Evolutionary conservation across 139 green algal genomes (phyloP), one percentile per base, ranked within the genome.

Genomic region (Chlorella ohadii): DNA sequence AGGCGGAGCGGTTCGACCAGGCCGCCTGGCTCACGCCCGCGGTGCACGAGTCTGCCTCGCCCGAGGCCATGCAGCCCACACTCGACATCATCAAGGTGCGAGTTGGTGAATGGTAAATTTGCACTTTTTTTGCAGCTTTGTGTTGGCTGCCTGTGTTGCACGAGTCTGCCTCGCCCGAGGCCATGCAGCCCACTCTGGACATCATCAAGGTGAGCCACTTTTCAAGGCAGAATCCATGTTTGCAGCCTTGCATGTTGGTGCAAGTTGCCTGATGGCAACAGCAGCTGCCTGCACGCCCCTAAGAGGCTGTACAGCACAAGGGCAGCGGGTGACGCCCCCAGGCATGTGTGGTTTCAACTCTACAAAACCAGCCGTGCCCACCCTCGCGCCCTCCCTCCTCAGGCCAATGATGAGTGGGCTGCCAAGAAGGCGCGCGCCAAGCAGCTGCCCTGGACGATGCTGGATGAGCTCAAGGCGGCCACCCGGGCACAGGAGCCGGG

Each of bases 391-490:
- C 66, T 72, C 3, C n/a, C 44, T 9, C 72, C 44, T 9, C 72
- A 63, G 33, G 33, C 33, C 20, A 28, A 22, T 20, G 55, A n/a
- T n/a, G 73, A 33, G 57, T 44, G 66, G 66, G 79, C 57, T 2
- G 27, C 34, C 33, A 70, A 84, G 79, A 78, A 68, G 65, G 17
- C 31, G 0, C 33, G 57, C 13, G 79, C 79, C 66, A 31, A 64
- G 39, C 47, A 84, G 79, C 66, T 78, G 79, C 66, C 79, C 25
- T 20, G 28, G 13, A 77, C 28, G 12, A 72, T 82, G 76, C 36
- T 82, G 36, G 76, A 82, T 4, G 76, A 82, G 76, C 59, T 82
- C 34, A 82, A 82, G 76, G 38, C 2, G 25, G 76, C 76, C 17
- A 1, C 59, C 2, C 56, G 57, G 4, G n/a, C 23, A 28, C 28